Conservation (phyloP, 768 basidiomycete genomes). For the Boletus coccyginus region DNA sequence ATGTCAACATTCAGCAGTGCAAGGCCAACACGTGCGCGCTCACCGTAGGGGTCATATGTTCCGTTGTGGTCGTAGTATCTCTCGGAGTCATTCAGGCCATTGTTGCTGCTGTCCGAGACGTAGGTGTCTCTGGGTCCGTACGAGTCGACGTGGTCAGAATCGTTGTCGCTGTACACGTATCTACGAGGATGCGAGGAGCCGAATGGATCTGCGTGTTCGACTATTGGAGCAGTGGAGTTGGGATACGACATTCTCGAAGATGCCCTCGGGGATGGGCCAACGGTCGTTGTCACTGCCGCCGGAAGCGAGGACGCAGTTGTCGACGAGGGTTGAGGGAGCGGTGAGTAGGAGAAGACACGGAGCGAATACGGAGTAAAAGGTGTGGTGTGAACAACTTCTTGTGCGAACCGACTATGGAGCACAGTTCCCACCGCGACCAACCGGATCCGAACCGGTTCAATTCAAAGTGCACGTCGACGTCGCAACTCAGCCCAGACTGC, state of each 20-base stretch:
- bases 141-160: slow-evolving; percentile 66
- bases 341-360: slow-evolving; percentile 2
- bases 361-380: not conserved
- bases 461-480: not conserved
- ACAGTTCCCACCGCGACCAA: slow-evolving; percentile 27
- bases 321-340: not conserved
- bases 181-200: slow-evolving; percentile 38
- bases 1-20: slow-evolving; percentile 8
- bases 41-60: slow-evolving; percentile 65
- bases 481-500: not conserved
- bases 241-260: slow-evolving; percentile 44
- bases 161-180: slow-evolving; percentile 69
- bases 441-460: slow-evolving; percentile 24
- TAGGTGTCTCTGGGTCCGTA: slow-evolving; percentile 65
- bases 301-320: not conserved
- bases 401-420: slow-evolving; percentile 16
- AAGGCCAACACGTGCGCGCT: slow-evolving; percentile 15
- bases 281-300: slow-evolving; percentile 15
- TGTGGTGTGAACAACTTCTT: slow-evolving; percentile 14
- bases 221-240: slow-evolving; percentile 54
- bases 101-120: slow-evolving; percentile 68
- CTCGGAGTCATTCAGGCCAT: slow-evolving; percentile 40
- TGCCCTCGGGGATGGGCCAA: slow-evolving; percentile 13
- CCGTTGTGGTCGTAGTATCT: slow-evolving; percentile 65
- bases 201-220: slow-evolving; percentile 70